Evolutionary conservation across 2,329 filamentous ascomycete genomes (phyloP), one percentile per base, ranked within the genome.

Genomic region (Ophiostoma novo-ulmi): DNA sequence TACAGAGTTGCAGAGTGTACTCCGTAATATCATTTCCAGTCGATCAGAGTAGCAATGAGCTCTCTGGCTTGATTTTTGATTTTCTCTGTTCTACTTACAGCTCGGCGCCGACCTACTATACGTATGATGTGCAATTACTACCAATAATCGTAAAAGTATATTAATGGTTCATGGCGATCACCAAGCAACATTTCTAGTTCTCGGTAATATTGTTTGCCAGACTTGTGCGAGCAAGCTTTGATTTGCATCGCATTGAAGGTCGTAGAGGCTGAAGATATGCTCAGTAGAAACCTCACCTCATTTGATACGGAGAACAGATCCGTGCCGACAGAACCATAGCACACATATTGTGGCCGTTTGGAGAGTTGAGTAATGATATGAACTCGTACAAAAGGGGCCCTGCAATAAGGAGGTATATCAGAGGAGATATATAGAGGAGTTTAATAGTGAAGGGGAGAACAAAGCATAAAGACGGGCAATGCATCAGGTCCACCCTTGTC

Each of bases 391-490:
- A 44, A 44, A 22, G 52, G 52, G 22, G 52, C 22, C 11, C 20
- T 48, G 22, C 13, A 58, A 14, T 22, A 31, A 58, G 52, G 52
- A 58, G 52, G 44, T 4, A 55, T 55, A 48, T 48, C 39, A 44
- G 11, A 44, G 39, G 39, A 55, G 5, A 26, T 22, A 58, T 26
- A 26, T 10, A 26, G 22, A 3, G 6, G 11, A 13, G n/a, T 13
- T 26, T 10, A 58, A 31, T 31, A 31, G 31, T 31, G 31, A 26
- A 63, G 5, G 35, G 26, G 26, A 35, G 26, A 63, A 26, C 52
- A 58, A 58, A 13, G 52, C 58, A 63, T 63, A 35, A 63, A 35
- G 58, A 17, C 58, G 4, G 55, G 26, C 58, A 63, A 63, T 63
- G 58, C 58, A 26, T 22, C 8, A 44, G 48, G 48, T 11, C 52